Base-by-base conservation (phyloP, 371 early-diverging fungal species). In the Mucor sp. region DNA sequence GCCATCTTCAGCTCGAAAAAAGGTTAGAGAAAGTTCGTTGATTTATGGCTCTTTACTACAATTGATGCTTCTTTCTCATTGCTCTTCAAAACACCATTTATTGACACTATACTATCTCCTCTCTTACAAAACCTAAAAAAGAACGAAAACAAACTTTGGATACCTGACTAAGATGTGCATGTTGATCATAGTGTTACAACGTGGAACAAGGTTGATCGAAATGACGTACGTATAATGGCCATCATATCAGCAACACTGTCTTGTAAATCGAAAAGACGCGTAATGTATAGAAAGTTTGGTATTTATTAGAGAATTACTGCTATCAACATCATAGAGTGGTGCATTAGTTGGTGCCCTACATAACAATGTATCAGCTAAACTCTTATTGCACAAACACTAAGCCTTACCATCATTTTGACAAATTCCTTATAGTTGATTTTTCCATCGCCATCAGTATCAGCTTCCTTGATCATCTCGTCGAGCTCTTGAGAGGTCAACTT, bases 391-490 rank as follows among this genome's bases (percentile, higher is more conserved):
- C 5, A 41, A 32, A n/a, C 11, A 30, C 7, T 30, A 12, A 2
- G 27, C 6, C 53, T 58, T 65, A 70, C 71, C 91, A 94, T 91
- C 90, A 95, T 94, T 81, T 91, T 93, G 71, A 90, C 90, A 75
- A 96, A 96, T 76, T 94, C 95, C 71, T 93, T 90, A 67, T 93
- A 93, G 76, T 95, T 90, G 71, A 96, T 90, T 65, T 85, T 83
- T 58, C 92, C 93, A 80, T 73, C 73, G 47, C 90, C 91, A 70
- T 91, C 90, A 60, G 85, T 87, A 79, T 94, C 94, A 60, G 93
- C 94, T 65, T 92, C 93, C 43, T 83, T 78, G 50, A 97, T 93
- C 86, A 92, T 90, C 77, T 91, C 89, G 60, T 93, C 89, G 14
- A 91, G 83, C 78, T 95, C 93, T 67, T 88, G 86, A 30, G 67